Evolutionary conservation across 305 asterid species (phyloP).

Genomic region (Nicotiana rustica): DNA sequence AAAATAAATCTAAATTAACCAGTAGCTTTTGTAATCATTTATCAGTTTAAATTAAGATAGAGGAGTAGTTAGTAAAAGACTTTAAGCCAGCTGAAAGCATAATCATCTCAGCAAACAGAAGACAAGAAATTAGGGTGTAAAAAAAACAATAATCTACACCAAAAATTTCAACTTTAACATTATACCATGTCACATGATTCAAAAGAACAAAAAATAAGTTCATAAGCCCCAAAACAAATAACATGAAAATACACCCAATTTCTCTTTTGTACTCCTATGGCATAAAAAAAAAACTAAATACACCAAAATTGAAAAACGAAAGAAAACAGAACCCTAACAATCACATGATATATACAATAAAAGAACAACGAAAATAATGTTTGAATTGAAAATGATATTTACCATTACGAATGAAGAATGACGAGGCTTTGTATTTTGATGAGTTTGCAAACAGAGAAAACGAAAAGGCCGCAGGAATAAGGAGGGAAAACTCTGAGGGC

Average conservation of each 20-base stretch:
- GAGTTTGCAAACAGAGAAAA: neutral
- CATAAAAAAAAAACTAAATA: too few species aligned
- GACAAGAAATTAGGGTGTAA: neutral
- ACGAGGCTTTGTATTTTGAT: neutral
- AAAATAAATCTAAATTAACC: neutral
- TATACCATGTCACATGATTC: neutral
- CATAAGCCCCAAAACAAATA: too few species aligned
- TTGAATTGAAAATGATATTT: too few species aligned
- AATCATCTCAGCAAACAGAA: conserved; percentile 17
- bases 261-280: too few species aligned
- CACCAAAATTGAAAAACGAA: too few species aligned
- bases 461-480: too few species aligned
- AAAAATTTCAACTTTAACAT: neutral
- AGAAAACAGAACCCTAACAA: neutral
- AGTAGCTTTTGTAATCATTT: neutral
- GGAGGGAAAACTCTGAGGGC: too few species aligned
- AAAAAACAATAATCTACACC: neutral
- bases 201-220: too few species aligned
- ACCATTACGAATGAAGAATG: neutral
- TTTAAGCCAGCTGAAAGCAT: conserved; percentile 6
- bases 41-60: neutral
- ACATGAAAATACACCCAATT: too few species aligned
- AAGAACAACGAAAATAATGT: neutral
- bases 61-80: neutral
- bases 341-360: too few species aligned